Percentiles rank a stretch among this genome's conserved stretches.
Conservation (phyloP, 1,284 basidiomycete genomes). For the Rugiboletus extremiorientalis region DNA sequence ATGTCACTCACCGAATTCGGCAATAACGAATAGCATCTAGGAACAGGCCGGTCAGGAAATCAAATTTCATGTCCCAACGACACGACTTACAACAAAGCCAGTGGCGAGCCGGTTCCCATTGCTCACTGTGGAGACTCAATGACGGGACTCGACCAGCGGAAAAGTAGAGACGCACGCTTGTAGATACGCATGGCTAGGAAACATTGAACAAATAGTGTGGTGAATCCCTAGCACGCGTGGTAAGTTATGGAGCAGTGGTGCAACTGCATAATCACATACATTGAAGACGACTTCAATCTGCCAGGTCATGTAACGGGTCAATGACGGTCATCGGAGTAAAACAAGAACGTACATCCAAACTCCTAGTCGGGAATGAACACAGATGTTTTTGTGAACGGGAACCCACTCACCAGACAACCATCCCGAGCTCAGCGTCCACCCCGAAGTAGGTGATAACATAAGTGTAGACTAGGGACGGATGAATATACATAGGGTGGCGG, state of each 20-base stretch:
- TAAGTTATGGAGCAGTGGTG: background rate
- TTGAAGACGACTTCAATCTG: slow-evolving; percentile 40
- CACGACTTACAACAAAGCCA: slow-evolving; percentile 8
- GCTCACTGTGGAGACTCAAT: slow-evolving; percentile 23
- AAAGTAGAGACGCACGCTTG: slow-evolving; percentile 19
- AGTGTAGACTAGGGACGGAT: slow-evolving; percentile 45
- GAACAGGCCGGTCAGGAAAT: background rate
- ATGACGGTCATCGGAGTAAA: background rate
- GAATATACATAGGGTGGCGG: background rate
- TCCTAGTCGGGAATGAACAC: slow-evolving; percentile 36
- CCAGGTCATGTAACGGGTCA: slow-evolving; percentile 2
- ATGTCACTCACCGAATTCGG: slow-evolving; percentile 51
- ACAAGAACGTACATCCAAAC: slow-evolving; percentile 40
- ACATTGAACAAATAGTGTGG: slow-evolving; percentile 38
- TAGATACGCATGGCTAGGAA: slow-evolving; percentile 33
- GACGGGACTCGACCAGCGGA: background rate
- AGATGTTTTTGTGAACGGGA: background rate
- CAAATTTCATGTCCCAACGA: background rate
- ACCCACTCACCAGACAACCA: slow-evolving; percentile 46
- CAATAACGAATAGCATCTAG: slow-evolving; percentile 38
- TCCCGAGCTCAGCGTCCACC: slow-evolving; percentile 30
- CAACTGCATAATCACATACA: slow-evolving; percentile 6
- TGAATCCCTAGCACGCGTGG: slow-evolving; percentile 22
- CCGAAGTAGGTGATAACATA: slow-evolving; percentile 54
- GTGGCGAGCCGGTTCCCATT: slow-evolving; percentile 17